Evolutionary conservation across 73 alveolate genomes (phyloP).

Genomic region (Paramecium octaurelia): DNA sequence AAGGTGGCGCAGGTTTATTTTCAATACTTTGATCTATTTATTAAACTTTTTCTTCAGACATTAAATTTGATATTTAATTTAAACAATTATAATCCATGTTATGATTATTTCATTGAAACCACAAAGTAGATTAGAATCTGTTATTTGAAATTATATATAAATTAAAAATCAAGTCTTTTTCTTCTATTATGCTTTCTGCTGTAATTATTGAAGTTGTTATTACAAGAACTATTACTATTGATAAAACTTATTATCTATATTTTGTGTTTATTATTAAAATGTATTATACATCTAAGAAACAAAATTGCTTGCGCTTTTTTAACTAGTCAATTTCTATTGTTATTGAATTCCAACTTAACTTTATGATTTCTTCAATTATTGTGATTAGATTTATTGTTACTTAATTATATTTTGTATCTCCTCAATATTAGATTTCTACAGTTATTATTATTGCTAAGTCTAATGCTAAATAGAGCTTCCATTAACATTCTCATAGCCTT

Average conservation of each 20-base stretch:
- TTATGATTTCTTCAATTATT: neutral
- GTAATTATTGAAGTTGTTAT: slow-evolving; percentile 12
- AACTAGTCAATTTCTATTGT: neutral
- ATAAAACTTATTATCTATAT: neutral
- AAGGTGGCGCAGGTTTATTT: neutral
- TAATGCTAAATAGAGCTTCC: neutral
- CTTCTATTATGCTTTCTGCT: neutral
- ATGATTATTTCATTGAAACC: neutral
- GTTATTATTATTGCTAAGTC: neutral
- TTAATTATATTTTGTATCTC: neutral
- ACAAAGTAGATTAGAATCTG: neutral
- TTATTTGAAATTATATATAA: neutral
- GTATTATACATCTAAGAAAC: neutral
- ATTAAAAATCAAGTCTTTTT: neutral
- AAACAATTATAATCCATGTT: neutral
- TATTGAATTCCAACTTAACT: neutral
- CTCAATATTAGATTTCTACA: neutral
- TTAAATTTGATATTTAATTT: neutral
- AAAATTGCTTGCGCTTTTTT: slow-evolving; percentile 1
- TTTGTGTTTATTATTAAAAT: neutral
- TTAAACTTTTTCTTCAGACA: neutral
- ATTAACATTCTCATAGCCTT: neutral
- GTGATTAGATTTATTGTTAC: neutral
- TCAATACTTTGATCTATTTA: neutral
- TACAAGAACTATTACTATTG: neutral